phyloP scores from a whole-genome alignment of 345 rosid genomes.

The Draba incana region DNA sequence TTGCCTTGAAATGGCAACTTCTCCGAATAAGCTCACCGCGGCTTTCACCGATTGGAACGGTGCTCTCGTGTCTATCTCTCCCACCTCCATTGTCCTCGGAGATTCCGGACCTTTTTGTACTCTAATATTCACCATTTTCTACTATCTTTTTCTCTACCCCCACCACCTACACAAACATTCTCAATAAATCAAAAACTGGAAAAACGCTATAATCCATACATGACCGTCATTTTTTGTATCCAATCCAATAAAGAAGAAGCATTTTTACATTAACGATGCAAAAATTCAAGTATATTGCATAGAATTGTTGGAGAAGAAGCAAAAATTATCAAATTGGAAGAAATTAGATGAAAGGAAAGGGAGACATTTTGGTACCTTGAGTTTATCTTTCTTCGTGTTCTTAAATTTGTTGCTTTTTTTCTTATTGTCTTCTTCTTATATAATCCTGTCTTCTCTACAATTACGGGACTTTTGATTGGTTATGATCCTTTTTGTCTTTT shows the following conservation, averaged over 20 bases:
- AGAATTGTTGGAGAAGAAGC: not conserved
- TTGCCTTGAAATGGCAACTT: slow-evolving; percentile 57
- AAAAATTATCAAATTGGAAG: not conserved
- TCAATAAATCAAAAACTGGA: slow-evolving; percentile 1
- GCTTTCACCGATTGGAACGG: slow-evolving; percentile 95
- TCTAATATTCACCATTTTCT: slow-evolving; percentile 57
- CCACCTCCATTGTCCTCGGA: slow-evolving; percentile 67
- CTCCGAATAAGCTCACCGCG: slow-evolving; percentile 84
- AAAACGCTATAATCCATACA: slow-evolving; percentile 3
- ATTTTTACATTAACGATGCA: not conserved
- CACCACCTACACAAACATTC: slow-evolving; percentile 9
- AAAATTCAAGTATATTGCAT: not conserved
- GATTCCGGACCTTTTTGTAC: slow-evolving; percentile 46
- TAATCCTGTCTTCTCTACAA: slow-evolving; percentile 26
- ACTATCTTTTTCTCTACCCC: slow-evolving; percentile 3
- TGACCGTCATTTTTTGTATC: not conserved
- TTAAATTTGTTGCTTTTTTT: slow-evolving; percentile 6
- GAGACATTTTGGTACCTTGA: slow-evolving; percentile 24
- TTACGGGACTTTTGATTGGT: slow-evolving; percentile 40
- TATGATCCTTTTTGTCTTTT: slow-evolving; percentile 31
- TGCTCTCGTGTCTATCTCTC: slow-evolving; percentile 94
- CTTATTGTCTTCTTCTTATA: slow-evolving; percentile 29
- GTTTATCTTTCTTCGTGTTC: slow-evolving; percentile 27
- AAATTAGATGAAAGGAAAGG: slow-evolving; percentile 6
- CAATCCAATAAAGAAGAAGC: not conserved